These are phyloP conservation scores for Solanum arcanum DNA, from an alignment of 257 asterid genomes.

Conservation along the genomic window DNA sequence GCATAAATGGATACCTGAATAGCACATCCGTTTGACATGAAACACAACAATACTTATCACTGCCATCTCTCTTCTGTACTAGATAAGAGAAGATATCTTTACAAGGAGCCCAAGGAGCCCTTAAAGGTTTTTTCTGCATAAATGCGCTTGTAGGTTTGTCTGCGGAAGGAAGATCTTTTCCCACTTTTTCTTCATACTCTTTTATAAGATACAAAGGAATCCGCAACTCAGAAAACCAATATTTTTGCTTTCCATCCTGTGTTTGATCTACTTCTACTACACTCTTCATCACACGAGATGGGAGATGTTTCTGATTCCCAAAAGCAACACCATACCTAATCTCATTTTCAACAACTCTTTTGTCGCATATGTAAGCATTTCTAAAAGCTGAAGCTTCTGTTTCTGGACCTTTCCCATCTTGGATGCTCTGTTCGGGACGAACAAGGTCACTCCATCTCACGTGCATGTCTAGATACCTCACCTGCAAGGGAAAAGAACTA, in stretches of 20 bases:
- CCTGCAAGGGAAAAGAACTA: conserved; percentile 32
- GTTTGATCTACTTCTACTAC: conserved; percentile 43
- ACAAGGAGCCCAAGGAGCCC: conserved; percentile 29
- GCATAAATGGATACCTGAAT: conserved; percentile 36
- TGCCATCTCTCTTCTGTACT: conserved; percentile 37
- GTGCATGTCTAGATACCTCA: conserved; percentile 60
- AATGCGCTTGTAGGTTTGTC: conserved; percentile 19
- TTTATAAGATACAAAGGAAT: conserved; percentile 68
- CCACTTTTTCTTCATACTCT: conserved; percentile 54
- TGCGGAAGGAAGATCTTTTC: conserved; percentile 3
- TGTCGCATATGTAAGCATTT: conserved; percentile 53
- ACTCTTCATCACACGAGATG: conserved; percentile 73
- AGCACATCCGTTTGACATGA: conserved; percentile 46
- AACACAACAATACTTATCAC: conserved; percentile 28
- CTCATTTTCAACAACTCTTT: conserved; percentile 38
- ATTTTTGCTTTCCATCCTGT: conserved; percentile 46
- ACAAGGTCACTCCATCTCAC: conserved; percentile 75
- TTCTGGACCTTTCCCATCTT: conserved; percentile 61
- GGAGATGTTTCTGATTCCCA: conserved; percentile 72
- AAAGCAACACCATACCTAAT: conserved; percentile 57
- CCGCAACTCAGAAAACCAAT: conserved; percentile 70
- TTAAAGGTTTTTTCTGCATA: conserved; percentile 31
- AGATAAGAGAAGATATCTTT: conserved; percentile 47
- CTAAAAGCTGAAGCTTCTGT: conserved; percentile 72
- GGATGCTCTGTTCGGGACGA: conserved; percentile 45